These are phyloP conservation scores for Hypoxylon sp. DNA, from an alignment of 2,329 filamentous ascomycete species.

Conservation along the genomic window DNA sequence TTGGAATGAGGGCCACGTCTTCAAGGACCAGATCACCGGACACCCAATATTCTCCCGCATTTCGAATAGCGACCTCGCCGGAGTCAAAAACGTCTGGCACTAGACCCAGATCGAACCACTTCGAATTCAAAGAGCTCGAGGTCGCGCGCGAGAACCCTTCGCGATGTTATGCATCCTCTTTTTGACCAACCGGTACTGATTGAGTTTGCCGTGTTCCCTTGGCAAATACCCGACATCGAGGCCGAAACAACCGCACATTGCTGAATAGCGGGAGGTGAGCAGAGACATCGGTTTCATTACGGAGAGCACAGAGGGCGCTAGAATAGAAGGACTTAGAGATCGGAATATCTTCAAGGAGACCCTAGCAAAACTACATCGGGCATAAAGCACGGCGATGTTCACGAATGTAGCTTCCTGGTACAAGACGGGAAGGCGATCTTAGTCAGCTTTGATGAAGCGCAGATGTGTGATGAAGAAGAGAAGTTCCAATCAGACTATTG, in stretches of 20 bases:
- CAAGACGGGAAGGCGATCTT: slow-evolving; percentile 46
- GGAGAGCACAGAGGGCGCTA: slow-evolving; percentile 50
- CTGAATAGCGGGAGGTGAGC: slow-evolving; percentile 50
- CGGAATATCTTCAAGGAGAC: slow-evolving; percentile 48
- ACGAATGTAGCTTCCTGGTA: slow-evolving; percentile 58
- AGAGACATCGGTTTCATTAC: slow-evolving; percentile 55
- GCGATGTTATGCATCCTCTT: slow-evolving; percentile 26
- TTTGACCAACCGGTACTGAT: slow-evolving; percentile 37
- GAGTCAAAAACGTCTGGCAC: slow-evolving; percentile 35
- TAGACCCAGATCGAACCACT: slow-evolving; percentile 32
- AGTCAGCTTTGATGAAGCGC: slow-evolving; percentile 53
- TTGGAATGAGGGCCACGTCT: slow-evolving; percentile 40
- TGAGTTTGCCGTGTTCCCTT: slow-evolving; percentile 49
- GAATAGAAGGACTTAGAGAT: slow-evolving; percentile 50
- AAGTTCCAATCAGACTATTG: not conserved
- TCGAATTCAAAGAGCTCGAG: slow-evolving; percentile 23
- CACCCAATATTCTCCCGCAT: slow-evolving; percentile 15
- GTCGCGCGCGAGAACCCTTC: slow-evolving; percentile 24
- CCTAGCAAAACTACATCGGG: slow-evolving; percentile 56
- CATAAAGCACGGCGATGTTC: slow-evolving; percentile 57
- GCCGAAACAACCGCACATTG: slow-evolving; percentile 47
- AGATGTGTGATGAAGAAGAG: not conserved
- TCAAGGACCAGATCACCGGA: slow-evolving; percentile 22
- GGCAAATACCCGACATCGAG: slow-evolving; percentile 44
- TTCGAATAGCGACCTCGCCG: slow-evolving; percentile 11